Evolutionary conservation across 1,284 basidiomycete species (phyloP).

Genomic region (Cutaneotrichosporon dermatis): DNA sequence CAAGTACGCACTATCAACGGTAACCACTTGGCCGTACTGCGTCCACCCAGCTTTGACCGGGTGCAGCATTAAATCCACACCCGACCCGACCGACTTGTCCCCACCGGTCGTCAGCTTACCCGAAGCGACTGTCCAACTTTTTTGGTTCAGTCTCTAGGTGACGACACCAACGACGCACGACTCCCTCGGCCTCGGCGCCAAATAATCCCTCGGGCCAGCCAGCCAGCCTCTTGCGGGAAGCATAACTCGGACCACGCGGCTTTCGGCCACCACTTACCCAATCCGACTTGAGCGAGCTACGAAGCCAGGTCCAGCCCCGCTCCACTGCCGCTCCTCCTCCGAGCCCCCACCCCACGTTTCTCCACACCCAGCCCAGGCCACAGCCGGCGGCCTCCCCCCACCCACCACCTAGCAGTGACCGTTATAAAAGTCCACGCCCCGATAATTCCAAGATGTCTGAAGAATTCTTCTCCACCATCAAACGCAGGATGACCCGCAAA

Average conservation of each 20-base stretch:
- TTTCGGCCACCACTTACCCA: neutral
- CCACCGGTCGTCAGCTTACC: too few relatives aligned
- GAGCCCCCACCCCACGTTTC: neutral
- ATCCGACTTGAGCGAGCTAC: neutral
- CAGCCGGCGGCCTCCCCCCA: neutral
- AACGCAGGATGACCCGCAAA: conserved; percentile 1
- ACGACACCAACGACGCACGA: too few relatives aligned
- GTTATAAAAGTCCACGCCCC: too few relatives aligned
- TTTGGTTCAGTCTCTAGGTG: too few relatives aligned
- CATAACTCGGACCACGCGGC: too few relatives aligned
- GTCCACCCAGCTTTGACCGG: too few relatives aligned
- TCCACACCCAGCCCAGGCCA: neutral
- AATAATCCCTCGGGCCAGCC: neutral
- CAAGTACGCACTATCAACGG: too few relatives aligned
- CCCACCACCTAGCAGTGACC: neutral
- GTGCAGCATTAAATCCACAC: too few relatives aligned
- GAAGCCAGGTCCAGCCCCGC: neutral
- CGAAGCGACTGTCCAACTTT: too few relatives aligned
- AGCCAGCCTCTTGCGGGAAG: neutral
- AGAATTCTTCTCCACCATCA: neutral
- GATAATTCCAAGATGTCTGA: neutral
- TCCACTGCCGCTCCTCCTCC: neutral
- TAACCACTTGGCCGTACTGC: too few relatives aligned
- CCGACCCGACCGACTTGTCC: too few relatives aligned
- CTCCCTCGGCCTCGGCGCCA: conserved; percentile 1